Evolutionary conservation across 2,329 filamentous ascomycete species (phyloP).

Genomic region (Penicillium decumbens): DNA sequence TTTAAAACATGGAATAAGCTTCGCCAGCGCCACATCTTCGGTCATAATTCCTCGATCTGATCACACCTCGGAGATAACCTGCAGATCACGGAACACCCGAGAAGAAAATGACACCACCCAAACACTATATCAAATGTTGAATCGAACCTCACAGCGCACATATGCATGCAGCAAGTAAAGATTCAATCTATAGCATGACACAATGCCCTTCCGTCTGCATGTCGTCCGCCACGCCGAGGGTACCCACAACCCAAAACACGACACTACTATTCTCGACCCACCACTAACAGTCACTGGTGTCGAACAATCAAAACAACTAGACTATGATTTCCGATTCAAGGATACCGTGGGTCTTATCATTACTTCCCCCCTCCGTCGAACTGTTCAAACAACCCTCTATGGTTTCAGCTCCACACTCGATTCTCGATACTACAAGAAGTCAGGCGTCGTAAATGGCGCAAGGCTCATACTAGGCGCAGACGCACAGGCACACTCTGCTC

Average conservation of each 20-base stretch:
- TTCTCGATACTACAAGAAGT: constrained; percentile 5
- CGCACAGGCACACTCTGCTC: constrained; percentile 12
- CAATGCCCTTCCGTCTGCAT: constrained; percentile 8
- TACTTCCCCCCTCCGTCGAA: constrained; percentile 14
- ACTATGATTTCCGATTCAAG: constrained; percentile 7
- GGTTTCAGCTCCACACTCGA: constrained; percentile 13
- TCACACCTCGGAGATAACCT: too few relatives aligned
- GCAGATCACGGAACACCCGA: too few relatives aligned
- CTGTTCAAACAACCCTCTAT: constrained; percentile 13
- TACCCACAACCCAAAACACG: constrained; percentile 14
- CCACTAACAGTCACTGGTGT: constrained; percentile 11
- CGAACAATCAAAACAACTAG: constrained; percentile 9
- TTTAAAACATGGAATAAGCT: too few relatives aligned
- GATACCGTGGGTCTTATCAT: constrained; percentile 11
- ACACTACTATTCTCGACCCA: constrained; percentile 15
- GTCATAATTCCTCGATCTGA: too few relatives aligned
- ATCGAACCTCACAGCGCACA: too few relatives aligned
- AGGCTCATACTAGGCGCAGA: constrained; percentile 7
- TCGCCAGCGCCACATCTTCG: too few relatives aligned
- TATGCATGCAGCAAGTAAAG: too few relatives aligned
- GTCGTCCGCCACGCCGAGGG: constrained; percentile 16
- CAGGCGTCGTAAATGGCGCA: constrained; percentile 2
- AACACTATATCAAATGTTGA: too few relatives aligned
- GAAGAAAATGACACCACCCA: too few relatives aligned
- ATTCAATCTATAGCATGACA: too few relatives aligned